These are phyloP conservation scores for Termitomyces sp. DNA, from an alignment of 768 basidiomycete genomes.

Conservation along the genomic window DNA sequence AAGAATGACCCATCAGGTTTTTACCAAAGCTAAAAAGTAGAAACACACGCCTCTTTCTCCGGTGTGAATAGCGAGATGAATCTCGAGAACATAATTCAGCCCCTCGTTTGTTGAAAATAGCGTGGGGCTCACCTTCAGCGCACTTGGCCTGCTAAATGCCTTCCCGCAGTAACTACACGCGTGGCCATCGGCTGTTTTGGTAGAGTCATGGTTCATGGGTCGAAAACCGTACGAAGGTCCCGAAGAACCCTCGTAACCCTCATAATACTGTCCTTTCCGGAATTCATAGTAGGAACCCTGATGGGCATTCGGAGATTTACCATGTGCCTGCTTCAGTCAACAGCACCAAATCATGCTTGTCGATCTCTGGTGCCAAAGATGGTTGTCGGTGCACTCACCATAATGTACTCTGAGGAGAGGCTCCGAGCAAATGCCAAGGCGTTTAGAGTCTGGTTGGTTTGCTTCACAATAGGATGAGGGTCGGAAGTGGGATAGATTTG, in stretches of 20 bases:
- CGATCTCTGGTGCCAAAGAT: neutral
- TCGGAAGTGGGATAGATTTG: constrained; percentile 9
- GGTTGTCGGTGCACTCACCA: constrained; percentile 3
- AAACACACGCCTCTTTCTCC: constrained; percentile 18
- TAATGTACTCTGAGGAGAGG: constrained; percentile 12
- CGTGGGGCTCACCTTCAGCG: constrained; percentile 15
- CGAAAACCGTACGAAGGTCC: constrained; percentile 1
- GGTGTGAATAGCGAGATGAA: constrained; percentile 20
- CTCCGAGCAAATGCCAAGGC: constrained; percentile 16
- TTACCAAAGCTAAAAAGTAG: neutral
- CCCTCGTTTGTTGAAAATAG: neutral
- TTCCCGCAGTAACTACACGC: constrained; percentile 19
- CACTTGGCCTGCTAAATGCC: constrained; percentile 19
- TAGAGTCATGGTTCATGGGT: constrained; percentile 1
- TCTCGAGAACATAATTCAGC: constrained; percentile 4
- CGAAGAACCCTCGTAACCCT: constrained; percentile 2
- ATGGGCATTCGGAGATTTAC: neutral
- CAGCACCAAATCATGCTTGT: neutral
- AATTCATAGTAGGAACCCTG: constrained; percentile 4
- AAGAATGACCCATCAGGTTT: constrained; percentile 1
- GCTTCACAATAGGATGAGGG: constrained; percentile 16
- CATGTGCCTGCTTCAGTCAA: constrained; percentile 4
- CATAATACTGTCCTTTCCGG: neutral
- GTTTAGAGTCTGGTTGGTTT: constrained; percentile 18
- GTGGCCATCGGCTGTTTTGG: constrained; percentile 14